A percentile compares a stretch with the other conserved stretches of the same genome.
phyloP scores from a whole-genome alignment of 2,329 filamentous ascomycete genomes.

The Aphanocladium album region DNA sequence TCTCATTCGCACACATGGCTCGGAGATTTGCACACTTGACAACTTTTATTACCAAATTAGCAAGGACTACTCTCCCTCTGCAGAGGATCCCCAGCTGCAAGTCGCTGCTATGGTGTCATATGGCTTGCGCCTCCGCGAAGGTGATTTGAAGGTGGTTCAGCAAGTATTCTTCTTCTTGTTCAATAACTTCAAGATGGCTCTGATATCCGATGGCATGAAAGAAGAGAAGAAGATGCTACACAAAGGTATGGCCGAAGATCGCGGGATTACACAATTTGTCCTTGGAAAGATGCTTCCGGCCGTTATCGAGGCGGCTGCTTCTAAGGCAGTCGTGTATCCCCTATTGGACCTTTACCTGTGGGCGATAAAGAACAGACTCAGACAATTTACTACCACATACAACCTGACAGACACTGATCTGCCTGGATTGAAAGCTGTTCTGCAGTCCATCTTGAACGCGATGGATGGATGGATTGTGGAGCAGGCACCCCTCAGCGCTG shows the following conservation, averaged over 20 bases:
- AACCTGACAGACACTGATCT: slow-evolving; percentile 8
- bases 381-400: slow-evolving; percentile 22
- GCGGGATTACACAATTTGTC: slow-evolving; percentile 41
- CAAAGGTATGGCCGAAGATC: slow-evolving; percentile 41
- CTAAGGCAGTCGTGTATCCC: slow-evolving; percentile 36
- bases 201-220: slow-evolving; percentile 43
- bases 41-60: slow-evolving; percentile 53
- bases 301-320: slow-evolving; percentile 36
- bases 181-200: slow-evolving; percentile 52
- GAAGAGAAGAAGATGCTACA: slow-evolving; percentile 42
- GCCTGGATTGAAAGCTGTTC: background rate
- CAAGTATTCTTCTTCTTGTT: slow-evolving; percentile 54
- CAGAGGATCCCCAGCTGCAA: slow-evolving; percentile 52
- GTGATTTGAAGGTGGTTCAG: slow-evolving; percentile 40
- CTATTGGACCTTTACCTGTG: slow-evolving; percentile 47
- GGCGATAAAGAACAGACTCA: slow-evolving; percentile 34
- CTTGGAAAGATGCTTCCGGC: slow-evolving; percentile 50
- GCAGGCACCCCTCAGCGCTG: slow-evolving; percentile 1
- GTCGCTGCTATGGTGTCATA: slow-evolving; percentile 52
- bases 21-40: slow-evolving; percentile 50
- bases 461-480: slow-evolving; percentile 12
- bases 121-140: slow-evolving; percentile 49
- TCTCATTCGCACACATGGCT: slow-evolving; percentile 49
- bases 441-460: slow-evolving; percentile 21
- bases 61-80: slow-evolving; percentile 50